A percentile compares a stretch with the other conserved stretches of the same genome.
These are phyloP conservation scores for Neurospora tetrasperma DNA, from an alignment of 495 filamentous ascomycete genomes.

Conservation along the genomic window DNA sequence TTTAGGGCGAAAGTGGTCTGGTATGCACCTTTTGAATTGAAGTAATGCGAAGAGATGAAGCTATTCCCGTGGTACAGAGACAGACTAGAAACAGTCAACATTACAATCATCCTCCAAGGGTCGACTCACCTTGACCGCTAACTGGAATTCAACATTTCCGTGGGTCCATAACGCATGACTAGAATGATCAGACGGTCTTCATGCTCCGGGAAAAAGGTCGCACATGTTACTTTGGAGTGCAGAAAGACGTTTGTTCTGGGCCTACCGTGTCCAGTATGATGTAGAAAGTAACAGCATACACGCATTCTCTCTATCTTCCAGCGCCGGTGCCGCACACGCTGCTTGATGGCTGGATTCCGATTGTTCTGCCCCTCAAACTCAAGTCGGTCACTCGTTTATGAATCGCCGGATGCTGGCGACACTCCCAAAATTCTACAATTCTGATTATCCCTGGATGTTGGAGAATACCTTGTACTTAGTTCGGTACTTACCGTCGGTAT, in stretches of 20 bases:
- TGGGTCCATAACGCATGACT: neutral
- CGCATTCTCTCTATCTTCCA: neutral
- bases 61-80: neutral
- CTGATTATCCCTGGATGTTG: rapidly evolving
- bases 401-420: neutral
- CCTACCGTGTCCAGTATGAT: neutral
- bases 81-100: neutral
- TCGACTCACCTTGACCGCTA: neutral
- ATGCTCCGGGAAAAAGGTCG: neutral
- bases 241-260: neutral
- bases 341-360: neutral
- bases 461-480: neutral
- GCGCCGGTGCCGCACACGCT: neutral
- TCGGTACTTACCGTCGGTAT: neutral
- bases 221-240: neutral
- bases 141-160: neutral
- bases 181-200: neutral
- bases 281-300: neutral
- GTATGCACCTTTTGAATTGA: neutral
- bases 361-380: neutral
- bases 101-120: neutral
- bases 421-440: neutral
- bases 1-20: neutral
- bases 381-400: neutral
- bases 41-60: neutral